Percentiles rank a stretch among this genome's conserved stretches.
Conservation (phyloP, 202 grass and related monocot species). For the Musa balbisiana region DNA sequence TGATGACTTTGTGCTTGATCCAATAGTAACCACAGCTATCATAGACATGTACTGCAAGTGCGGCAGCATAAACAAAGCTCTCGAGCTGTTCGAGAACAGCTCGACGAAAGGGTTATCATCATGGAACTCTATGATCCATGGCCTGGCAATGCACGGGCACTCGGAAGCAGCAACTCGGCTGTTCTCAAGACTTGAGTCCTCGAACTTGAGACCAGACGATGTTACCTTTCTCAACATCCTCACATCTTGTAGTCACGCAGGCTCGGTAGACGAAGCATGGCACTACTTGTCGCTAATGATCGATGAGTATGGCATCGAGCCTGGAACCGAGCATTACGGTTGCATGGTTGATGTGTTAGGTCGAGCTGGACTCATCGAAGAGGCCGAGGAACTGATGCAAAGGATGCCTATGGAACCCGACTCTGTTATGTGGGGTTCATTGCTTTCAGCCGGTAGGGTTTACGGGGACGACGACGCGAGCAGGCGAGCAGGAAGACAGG, state of each 20-base stretch:
- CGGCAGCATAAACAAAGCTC: conserved; percentile 37
- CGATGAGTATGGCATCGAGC: conserved; percentile 25
- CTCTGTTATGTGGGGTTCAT: conserved; percentile 51
- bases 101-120: conserved; percentile 27
- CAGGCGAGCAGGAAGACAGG: conserved; percentile 28
- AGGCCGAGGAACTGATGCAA: conserved; percentile 52
- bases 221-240: conserved; percentile 66
- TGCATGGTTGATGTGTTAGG: conserved; percentile 65
- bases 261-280: conserved; percentile 44
- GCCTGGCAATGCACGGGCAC: conserved; percentile 41
- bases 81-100: conserved; percentile 40
- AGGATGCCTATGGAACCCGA: conserved; percentile 64
- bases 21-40: conserved; percentile 46
- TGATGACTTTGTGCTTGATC: conserved; percentile 33
- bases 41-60: conserved; percentile 83
- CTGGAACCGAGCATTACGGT: conserved; percentile 54
- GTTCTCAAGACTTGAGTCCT: conserved; percentile 33
- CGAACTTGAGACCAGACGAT: conserved; percentile 36
- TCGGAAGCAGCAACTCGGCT: conserved; percentile 32
- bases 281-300: conserved; percentile 42
- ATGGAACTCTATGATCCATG: conserved; percentile 66
- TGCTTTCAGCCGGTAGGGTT: conserved; percentile 58
- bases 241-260: conserved; percentile 47
- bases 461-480: conserved; percentile 36
- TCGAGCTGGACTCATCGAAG: conserved; percentile 41